phyloP scores from a whole-genome alignment of 352 stramenopile species.

The Phytophthora hybrid region DNA sequence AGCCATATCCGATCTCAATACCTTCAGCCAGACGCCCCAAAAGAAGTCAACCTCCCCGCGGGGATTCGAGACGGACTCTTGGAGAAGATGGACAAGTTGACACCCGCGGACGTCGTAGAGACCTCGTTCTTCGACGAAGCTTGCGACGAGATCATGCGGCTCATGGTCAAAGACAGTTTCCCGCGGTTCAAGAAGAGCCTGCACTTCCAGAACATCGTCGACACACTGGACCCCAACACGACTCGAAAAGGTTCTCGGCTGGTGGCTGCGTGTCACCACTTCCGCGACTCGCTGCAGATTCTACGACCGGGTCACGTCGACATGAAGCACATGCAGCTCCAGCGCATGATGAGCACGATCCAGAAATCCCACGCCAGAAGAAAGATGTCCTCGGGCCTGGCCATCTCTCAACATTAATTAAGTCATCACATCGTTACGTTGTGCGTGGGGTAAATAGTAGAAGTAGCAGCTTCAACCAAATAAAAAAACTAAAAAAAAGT shows the following conservation, averaged over 20 bases:
- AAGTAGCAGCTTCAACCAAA: not conserved
- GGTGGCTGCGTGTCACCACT: slow-evolving; percentile 73
- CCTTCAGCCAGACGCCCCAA: slow-evolving; percentile 60
- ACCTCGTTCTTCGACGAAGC: slow-evolving; percentile 63
- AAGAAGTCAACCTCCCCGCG: slow-evolving; percentile 79
- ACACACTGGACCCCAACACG: slow-evolving; percentile 68
- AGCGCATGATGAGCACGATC: slow-evolving; percentile 77
- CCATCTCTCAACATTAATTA: slow-evolving; percentile 16
- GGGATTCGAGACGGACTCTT: slow-evolving; percentile 56
- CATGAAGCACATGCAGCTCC: slow-evolving; percentile 57
- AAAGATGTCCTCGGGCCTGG: slow-evolving; percentile 29
- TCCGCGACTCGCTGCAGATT: slow-evolving; percentile 73
- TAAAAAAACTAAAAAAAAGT: slow-evolving; percentile 14
- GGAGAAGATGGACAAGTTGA: slow-evolving; percentile 39
- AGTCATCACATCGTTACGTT: not conserved
- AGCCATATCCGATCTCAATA: slow-evolving; percentile 64
- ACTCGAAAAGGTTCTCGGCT: slow-evolving; percentile 73
- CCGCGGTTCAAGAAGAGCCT: slow-evolving; percentile 82
- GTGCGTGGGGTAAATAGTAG: not conserved
- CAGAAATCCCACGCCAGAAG: slow-evolving; percentile 62
- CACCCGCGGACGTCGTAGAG: slow-evolving; percentile 34
- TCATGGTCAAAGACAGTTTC: slow-evolving; percentile 87
- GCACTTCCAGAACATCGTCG: slow-evolving; percentile 69
- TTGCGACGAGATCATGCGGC: slow-evolving; percentile 80
- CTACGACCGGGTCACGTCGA: slow-evolving; percentile 68